A percentile compares a stretch with the other conserved stretches of the same genome.
Evolutionary conservation across 75 land plant species (phyloP).

Genomic region (Pinus albicaulis): DNA sequence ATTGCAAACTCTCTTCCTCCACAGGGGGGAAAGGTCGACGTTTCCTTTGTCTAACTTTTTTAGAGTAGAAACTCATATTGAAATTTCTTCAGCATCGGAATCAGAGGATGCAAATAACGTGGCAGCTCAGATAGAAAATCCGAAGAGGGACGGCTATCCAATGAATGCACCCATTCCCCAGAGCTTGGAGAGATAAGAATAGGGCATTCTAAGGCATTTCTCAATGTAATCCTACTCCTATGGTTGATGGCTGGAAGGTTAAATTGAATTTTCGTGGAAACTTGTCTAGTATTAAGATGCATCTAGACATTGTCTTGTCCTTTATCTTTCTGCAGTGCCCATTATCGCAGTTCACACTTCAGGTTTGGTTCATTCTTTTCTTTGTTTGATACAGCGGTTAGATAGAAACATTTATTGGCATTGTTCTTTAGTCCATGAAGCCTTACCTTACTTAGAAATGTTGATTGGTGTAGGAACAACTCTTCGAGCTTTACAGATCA

Average conservation of each 20-base stretch:
- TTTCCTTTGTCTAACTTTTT: neutral
- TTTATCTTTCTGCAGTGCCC: neutral
- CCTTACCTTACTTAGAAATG: too few species aligned
- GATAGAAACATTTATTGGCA: neutral
- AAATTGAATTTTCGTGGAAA: neutral
- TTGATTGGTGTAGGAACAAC: too few species aligned
- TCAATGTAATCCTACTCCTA: neutral
- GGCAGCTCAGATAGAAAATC: neutral
- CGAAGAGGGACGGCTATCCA: neutral
- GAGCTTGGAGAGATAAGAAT: neutral
- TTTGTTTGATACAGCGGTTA: neutral
- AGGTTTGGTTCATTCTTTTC: conserved; percentile 1
- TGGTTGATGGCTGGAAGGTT: neutral
- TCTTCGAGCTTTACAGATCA: too few species aligned
- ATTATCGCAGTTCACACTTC: neutral
- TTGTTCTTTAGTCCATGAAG: neutral
- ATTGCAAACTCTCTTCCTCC: neutral
- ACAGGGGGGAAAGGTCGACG: neutral
- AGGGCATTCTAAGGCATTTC: neutral
- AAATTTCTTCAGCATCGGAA: neutral
- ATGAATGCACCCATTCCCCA: conserved; percentile 10
- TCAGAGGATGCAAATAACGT: neutral
- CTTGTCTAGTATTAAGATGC: neutral
- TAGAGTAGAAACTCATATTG: neutral
- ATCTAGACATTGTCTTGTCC: neutral